These are phyloP conservation scores for Clavispora carvajalis DNA, from an alignment of 805 yeast genomes.

Conservation along the genomic window DNA sequence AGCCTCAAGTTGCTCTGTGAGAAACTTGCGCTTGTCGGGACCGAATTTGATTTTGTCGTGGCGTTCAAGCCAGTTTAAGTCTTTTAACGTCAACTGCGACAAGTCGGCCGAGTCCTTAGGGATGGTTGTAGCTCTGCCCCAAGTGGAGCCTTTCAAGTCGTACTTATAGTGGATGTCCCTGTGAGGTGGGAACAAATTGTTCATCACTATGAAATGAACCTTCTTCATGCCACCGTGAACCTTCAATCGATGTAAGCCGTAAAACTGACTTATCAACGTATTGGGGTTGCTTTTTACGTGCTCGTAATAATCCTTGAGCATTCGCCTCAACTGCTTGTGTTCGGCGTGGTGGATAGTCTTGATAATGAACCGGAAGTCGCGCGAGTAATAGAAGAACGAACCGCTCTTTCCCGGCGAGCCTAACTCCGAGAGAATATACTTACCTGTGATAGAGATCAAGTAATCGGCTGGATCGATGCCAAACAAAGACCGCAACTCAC, in stretches of 20 bases:
- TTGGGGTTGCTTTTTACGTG: constrained; percentile 83
- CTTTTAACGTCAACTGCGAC: constrained; percentile 61
- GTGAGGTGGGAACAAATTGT: constrained; percentile 92
- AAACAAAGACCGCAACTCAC: constrained; percentile 74
- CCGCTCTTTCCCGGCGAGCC: constrained; percentile 98
- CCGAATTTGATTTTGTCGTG: constrained; percentile 68
- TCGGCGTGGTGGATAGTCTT: constrained; percentile 94
- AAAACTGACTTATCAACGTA: constrained; percentile 89
- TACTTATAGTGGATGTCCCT: constrained; percentile 78
- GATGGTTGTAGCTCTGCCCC: constrained; percentile 61
- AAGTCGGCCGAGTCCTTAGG: constrained; percentile 17
- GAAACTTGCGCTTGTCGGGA: constrained; percentile 53
- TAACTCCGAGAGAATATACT: constrained; percentile 83
- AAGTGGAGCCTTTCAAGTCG: constrained; percentile 90
- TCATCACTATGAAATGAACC: constrained; percentile 93
- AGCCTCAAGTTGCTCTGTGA: constrained; percentile 63
- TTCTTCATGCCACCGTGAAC: constrained; percentile 70
- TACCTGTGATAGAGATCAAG: constrained; percentile 84
- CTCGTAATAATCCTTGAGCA: constrained; percentile 68
- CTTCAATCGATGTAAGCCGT: constrained; percentile 90
- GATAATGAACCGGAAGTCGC: constrained; percentile 91
- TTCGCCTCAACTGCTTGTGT: constrained; percentile 73
- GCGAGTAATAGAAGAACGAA: constrained; percentile 88
- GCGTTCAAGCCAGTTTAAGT: constrained; percentile 78
- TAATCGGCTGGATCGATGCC: constrained; percentile 96